Evolutionary conservation across 805 yeast species (phyloP).

Genomic region (Myxozyma udenii): DNA sequence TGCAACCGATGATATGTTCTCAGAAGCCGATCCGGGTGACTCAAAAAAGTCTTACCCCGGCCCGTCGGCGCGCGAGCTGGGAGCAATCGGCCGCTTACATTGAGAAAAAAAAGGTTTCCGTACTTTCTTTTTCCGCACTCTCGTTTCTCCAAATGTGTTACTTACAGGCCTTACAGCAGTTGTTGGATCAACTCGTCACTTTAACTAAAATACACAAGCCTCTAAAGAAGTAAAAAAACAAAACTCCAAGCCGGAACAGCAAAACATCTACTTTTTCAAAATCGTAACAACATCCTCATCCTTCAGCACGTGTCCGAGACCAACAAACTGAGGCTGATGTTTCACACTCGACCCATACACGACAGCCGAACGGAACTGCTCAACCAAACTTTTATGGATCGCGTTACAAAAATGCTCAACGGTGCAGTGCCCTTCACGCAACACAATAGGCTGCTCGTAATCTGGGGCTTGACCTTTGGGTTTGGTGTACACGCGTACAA

Average conservation of each 20-base stretch:
- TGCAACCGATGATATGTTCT: too few species aligned
- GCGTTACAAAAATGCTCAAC: constrained; percentile 96
- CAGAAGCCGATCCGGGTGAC: too few species aligned
- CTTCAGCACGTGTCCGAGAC: constrained; percentile 73
- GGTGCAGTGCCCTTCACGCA: constrained; percentile 74
- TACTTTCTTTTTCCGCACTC: too few species aligned
- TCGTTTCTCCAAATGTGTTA: too few species aligned
- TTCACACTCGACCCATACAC: constrained; percentile 92
- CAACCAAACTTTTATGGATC: constrained; percentile 90
- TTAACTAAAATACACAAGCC: too few species aligned
- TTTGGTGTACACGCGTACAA: constrained; percentile 94
- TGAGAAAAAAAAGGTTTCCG: too few species aligned
- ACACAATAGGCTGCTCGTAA: constrained; percentile 89
- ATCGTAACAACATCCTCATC: constrained; percentile 95
- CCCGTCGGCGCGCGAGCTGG: too few species aligned
- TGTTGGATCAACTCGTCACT: too few species aligned
- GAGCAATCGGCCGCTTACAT: too few species aligned
- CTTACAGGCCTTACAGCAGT: too few species aligned
- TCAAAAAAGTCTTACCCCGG: too few species aligned
- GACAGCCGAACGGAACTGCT: constrained; percentile 87
- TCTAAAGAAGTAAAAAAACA: background rate
- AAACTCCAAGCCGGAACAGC: background rate
- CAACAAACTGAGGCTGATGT: constrained; percentile 97
- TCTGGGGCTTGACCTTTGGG: constrained; percentile 95
- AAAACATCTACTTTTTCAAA: constrained; percentile 5